These are phyloP conservation scores for Sporothrix euskadiensis DNA, from an alignment of 2,329 filamentous ascomycete genomes.

Conservation along the genomic window DNA sequence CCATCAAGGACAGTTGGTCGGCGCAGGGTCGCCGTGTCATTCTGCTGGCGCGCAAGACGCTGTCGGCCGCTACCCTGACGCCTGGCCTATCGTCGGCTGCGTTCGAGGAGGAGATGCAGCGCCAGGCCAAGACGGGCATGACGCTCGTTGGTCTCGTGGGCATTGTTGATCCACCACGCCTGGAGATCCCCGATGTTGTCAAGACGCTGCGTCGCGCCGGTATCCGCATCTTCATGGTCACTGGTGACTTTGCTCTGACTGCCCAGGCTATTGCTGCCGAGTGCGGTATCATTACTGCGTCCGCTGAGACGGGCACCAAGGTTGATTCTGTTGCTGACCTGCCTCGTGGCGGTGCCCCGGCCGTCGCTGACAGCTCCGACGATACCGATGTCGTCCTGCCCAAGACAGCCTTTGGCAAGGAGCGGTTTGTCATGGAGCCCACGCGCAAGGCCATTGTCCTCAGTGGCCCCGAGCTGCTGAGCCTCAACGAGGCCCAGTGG, in stretches of 20 bases:
- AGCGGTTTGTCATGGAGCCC: constrained; percentile 10
- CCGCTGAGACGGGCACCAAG: constrained; percentile 48
- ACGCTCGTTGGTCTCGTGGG: constrained; percentile 73
- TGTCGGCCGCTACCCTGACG: constrained; percentile 46
- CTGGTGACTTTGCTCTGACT: constrained; percentile 74
- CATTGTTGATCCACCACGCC: constrained; percentile 74
- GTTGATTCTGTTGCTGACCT: constrained; percentile 56
- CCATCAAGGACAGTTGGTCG: constrained; percentile 68
- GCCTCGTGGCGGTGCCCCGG: constrained; percentile 18
- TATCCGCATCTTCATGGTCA: constrained; percentile 80
- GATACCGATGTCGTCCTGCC: constrained; percentile 33
- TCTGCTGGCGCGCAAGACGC: constrained; percentile 62
- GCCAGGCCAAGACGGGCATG: constrained; percentile 58
- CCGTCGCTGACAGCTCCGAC: constrained; percentile 31
- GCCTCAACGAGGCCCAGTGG: constrained; percentile 69
- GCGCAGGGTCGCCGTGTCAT: constrained; percentile 67
- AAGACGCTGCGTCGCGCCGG: constrained; percentile 67
- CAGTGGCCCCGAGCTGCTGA: constrained; percentile 65
- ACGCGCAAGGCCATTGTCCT: constrained; percentile 58
- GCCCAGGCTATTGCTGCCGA: constrained; percentile 71
- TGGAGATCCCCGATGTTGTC: constrained; percentile 68
- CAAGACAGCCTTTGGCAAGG: constrained; percentile 24
- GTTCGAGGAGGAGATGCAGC: constrained; percentile 59
- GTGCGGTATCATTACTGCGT: constrained; percentile 62
- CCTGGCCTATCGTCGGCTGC: constrained; percentile 47